These are phyloP conservation scores for Cystobasidium slooffiae DNA, from an alignment of 1,284 basidiomycete genomes.

Conservation along the genomic window DNA sequence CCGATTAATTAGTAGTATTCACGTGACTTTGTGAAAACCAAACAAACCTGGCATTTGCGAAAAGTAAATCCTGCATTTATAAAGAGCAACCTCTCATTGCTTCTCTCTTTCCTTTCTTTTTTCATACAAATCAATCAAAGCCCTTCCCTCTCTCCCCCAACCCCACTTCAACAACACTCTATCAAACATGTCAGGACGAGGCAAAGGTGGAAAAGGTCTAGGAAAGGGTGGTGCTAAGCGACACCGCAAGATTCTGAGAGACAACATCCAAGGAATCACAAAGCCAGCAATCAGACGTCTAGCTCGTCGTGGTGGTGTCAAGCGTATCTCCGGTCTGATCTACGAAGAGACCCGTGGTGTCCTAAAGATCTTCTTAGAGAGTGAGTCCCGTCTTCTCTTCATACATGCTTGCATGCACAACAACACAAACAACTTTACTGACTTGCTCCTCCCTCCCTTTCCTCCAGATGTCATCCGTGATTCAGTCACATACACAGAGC, in stretches of 20 bases:
- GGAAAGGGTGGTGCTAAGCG: constrained; percentile 81
- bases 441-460: not conserved
- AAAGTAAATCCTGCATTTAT: not conserved
- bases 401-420: not conserved
- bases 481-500: constrained; percentile 87
- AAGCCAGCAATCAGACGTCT: constrained; percentile 92
- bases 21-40: not conserved
- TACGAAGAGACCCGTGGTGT: constrained; percentile 91
- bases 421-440: not conserved
- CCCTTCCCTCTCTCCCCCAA: constrained; percentile 1
- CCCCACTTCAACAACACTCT: constrained; percentile 6
- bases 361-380: constrained; percentile 74
- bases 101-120: constrained; percentile 18
- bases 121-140: not conserved
- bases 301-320: constrained; percentile 92
- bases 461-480: constrained; percentile 60
- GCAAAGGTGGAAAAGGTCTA: constrained; percentile 75
- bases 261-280: constrained; percentile 85
- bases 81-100: not conserved
- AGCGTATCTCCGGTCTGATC: constrained; percentile 90
- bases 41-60: not conserved
- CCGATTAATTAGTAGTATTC: too few species aligned
- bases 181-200: constrained; percentile 73
- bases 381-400: constrained; percentile 52
- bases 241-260: constrained; percentile 65